Percentiles rank a stretch among this genome's conserved stretches.
Evolutionary conservation across 768 basidiomycete genomes (phyloP).

Genomic region (Aureoboletus auriporus): DNA sequence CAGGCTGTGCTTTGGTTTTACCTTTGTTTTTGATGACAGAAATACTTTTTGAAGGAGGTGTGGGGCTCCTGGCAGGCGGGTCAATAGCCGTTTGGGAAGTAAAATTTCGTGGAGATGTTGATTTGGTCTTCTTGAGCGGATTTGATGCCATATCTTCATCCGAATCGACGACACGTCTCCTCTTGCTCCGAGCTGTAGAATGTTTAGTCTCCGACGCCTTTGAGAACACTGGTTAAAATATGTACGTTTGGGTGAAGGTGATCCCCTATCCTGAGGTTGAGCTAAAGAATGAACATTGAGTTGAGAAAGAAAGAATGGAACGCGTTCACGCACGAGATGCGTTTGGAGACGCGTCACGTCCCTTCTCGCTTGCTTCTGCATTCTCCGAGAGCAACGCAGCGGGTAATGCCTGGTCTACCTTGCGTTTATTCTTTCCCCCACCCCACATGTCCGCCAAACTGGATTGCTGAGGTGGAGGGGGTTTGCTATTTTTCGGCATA

Average conservation of each 20-base stretch:
- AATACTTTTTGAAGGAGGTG: neutral
- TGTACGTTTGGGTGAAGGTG: conserved; percentile 20
- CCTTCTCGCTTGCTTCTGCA: conserved; percentile 16
- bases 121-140: neutral
- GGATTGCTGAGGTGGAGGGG: conserved; percentile 72
- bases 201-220: neutral
- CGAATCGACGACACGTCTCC: conserved; percentile 49
- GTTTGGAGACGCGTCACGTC: neutral
- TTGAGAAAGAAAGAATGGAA: neutral
- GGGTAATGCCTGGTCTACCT: conserved; percentile 17
- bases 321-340: conserved; percentile 10
- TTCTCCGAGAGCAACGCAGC: conserved; percentile 20
- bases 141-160: conserved; percentile 42
- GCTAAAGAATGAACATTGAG: conserved; percentile 17
- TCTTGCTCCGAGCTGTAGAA: conserved; percentile 39
- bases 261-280: conserved; percentile 37
- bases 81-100: neutral
- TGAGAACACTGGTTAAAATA: neutral
- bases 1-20: conserved; percentile 12
- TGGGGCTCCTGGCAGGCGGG: neutral
- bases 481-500: conserved; percentile 66
- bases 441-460: conserved; percentile 75
- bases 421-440: conserved; percentile 41
- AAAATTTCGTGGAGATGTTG: neutral
- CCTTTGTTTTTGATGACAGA: conserved; percentile 13